These are phyloP conservation scores for Candida oleophila DNA, from an alignment of 805 yeast genomes.

Conservation along the genomic window DNA sequence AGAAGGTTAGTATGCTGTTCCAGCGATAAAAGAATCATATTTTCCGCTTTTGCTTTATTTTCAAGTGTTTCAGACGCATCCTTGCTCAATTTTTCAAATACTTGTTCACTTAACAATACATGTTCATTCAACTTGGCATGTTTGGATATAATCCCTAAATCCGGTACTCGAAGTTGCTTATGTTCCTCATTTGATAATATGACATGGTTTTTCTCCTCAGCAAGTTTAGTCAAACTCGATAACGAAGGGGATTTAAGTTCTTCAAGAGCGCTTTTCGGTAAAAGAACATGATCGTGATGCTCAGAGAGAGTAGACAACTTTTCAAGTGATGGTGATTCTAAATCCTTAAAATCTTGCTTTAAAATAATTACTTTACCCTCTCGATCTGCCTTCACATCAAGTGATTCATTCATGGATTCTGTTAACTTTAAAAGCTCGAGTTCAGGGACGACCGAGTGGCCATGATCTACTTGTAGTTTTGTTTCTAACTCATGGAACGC, in stretches of 20 bases:
- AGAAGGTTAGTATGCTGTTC: slow-evolving; percentile 2
- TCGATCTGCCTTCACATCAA: not conserved
- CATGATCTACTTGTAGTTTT: not conserved
- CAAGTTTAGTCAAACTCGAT: slow-evolving; percentile 11
- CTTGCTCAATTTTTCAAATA: not conserved
- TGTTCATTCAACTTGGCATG: slow-evolving; percentile 10
- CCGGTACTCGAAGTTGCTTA: not conserved
- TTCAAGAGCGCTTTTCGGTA: slow-evolving; percentile 12
- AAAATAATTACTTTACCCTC: not conserved
- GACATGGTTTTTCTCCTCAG: slow-evolving; percentile 7
- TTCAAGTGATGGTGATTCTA: not conserved
- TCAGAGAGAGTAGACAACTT: not conserved
- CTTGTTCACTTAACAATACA: not conserved
- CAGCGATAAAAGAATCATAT: slow-evolving; percentile 2
- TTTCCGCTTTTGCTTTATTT: slow-evolving; percentile 2
- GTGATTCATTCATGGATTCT: not conserved
- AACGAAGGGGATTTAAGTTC: slow-evolving; percentile 8
- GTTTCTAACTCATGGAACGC: not conserved
- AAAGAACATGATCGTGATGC: slow-evolving; percentile 11
- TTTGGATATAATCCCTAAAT: not conserved
- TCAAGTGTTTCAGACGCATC: slow-evolving; percentile 3
- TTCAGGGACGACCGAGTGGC: not conserved
- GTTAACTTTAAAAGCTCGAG: not conserved
- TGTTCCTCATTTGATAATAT: slow-evolving; percentile 6
- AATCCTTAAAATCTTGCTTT: not conserved